Base-by-base conservation (phyloP, 805 yeast genomes). In the Saturnispora sekii region DNA sequence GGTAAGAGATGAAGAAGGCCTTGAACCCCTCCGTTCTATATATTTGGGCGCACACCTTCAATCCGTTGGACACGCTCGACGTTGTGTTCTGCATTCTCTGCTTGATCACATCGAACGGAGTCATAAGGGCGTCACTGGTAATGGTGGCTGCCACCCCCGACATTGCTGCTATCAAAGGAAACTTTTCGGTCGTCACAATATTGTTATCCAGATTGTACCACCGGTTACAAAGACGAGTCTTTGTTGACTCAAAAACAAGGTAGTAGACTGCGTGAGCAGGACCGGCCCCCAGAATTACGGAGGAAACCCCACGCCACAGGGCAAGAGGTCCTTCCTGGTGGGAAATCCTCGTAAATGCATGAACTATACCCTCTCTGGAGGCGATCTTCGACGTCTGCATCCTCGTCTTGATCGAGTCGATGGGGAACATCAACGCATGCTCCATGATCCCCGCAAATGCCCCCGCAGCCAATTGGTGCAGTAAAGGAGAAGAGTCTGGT, bases 381-480 rank as follows among this genome's bases (percentile, higher is more conserved):
- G 50, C 53, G 4, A 61, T 49, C 48, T 59, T 53, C 32, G 57
- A 44, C 43, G 81, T 78, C 62, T 90, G 98, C 90, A 90, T 86
- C 58, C 98, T 72, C 5, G 97, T 93, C 68, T 90, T 90, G 54
- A 90, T 75, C n/a, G 95, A 90, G 62, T 90, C 98, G 35, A 90
- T 79, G 2, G 98, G 98, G 61, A 80, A 90, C 96, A 90, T 87
- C 38, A 90, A 87, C 1, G 96, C 80, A 64, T 90, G 98, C 62
- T 90, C 98, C 97, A 90, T 86, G 46, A 93, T 86, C 26, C 98
- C 98, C n/a, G 98, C 97, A 66, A 88, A 85, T 0, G 97, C 97
- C 10, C 98, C 98, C 2, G 97, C 97, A 10, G 77, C 60, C 49
- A 90, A 72, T 60, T 89, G 95, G 4, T 95, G 85, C 5, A 77